A percentile compares a stretch with the other conserved stretches of the same genome.
Evolutionary conservation across 2,329 filamentous ascomycete species (phyloP).

Genomic region (Colletotrichum endophyticum): DNA sequence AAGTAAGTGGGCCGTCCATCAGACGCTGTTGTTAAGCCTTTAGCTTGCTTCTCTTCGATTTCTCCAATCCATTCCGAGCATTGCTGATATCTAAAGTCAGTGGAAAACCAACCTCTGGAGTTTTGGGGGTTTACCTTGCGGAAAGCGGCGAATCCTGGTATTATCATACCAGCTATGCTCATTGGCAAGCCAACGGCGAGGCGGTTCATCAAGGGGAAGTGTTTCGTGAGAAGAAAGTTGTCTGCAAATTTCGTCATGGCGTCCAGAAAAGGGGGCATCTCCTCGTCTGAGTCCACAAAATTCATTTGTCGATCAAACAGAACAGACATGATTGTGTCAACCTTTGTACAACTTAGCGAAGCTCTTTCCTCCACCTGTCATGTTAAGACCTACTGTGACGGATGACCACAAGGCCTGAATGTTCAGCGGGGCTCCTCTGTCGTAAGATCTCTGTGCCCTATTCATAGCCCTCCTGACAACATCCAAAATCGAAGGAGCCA

Average conservation of each 20-base stretch:
- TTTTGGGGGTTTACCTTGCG: background rate
- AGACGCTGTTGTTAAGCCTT: background rate
- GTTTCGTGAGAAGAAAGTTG: background rate
- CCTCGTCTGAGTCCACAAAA: background rate
- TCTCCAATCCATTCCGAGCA: background rate
- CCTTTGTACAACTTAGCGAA: background rate
- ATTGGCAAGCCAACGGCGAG: background rate
- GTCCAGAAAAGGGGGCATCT: background rate
- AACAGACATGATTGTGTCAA: background rate
- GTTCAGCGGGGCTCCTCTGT: background rate
- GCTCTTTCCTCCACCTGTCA: too few relatives aligned
- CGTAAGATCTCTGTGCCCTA: background rate
- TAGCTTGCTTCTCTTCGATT: background rate
- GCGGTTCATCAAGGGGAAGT: background rate
- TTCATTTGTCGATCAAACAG: background rate
- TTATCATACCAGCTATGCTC: background rate
- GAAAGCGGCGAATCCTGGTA: background rate
- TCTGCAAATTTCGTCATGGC: background rate
- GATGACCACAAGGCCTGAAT: background rate
- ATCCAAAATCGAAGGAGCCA: background rate
- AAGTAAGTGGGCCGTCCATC: background rate
- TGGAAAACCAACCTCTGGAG: rapidly evolving
- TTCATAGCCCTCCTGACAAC: background rate
- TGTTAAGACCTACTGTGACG: background rate
- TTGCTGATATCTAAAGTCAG: background rate